Conservation (phyloP, 257 asterid species). For the Solanum piurae region DNA sequence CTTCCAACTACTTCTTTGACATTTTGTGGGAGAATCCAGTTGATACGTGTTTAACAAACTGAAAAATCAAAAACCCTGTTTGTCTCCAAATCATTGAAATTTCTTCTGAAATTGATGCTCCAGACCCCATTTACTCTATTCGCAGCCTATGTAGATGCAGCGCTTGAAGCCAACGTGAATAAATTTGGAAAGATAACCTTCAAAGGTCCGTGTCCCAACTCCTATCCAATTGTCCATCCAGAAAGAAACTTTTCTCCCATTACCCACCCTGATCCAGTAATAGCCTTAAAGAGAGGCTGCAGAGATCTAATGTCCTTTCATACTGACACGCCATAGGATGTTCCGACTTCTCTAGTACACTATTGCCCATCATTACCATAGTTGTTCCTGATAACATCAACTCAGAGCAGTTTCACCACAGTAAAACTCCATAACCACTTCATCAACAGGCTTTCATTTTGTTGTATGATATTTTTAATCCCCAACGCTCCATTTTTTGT, state of each 20-base stretch:
- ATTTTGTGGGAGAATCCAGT: too few species aligned
- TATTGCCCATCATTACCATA: background rate
- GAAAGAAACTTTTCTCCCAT: background rate
- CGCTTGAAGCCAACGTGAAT: background rate
- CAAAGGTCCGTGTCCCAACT: background rate
- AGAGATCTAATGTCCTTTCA: background rate
- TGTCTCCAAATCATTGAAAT: background rate
- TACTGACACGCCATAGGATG: background rate
- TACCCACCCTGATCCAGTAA: background rate
- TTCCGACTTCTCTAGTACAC: background rate
- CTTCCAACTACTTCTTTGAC: too few species aligned
- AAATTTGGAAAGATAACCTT: background rate
- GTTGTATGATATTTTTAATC: background rate
- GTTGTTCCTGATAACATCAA: background rate
- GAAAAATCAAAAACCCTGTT: background rate
- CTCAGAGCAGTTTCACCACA: background rate
- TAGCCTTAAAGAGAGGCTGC: background rate
- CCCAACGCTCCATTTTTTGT: background rate
- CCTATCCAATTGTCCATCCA: background rate
- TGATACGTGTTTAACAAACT: background rate
- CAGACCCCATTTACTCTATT: background rate
- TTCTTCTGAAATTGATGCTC: background rate
- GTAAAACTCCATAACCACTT: background rate
- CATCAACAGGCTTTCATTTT: background rate
- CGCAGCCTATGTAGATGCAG: background rate